Evolutionary conservation across 2,329 filamentous ascomycete genomes (phyloP).

Genomic region (Stachybotrys elegans): DNA sequence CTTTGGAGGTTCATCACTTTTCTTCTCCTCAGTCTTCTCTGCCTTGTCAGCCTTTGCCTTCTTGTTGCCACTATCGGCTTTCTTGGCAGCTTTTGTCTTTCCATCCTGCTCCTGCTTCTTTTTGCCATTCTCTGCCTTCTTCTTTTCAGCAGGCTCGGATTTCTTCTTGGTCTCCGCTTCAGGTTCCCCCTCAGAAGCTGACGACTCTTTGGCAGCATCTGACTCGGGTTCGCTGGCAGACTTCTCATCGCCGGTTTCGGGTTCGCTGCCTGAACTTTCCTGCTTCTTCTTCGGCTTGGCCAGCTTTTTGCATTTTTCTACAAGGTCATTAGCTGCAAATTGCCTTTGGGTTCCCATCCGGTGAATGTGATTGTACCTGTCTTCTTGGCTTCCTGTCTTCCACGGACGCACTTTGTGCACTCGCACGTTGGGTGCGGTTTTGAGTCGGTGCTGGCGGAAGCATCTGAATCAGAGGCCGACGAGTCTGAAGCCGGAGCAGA

Average conservation of each 20-base stretch:
- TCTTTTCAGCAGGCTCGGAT: constrained; percentile 6
- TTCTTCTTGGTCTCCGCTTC: constrained; percentile 8
- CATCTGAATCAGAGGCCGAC: constrained; percentile 5
- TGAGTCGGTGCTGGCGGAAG: constrained; percentile 22
- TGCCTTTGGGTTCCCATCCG: no score
- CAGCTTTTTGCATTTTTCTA: constrained; percentile 11
- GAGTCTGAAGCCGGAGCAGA: not conserved
- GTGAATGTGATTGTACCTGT: no score
- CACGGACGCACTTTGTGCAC: constrained; percentile 18
- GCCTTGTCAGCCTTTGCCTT: not conserved
- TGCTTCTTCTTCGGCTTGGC: constrained; percentile 7
- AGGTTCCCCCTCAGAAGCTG: constrained; percentile 11
- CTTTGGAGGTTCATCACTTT: constrained; percentile 1
- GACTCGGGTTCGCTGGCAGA: not conserved
- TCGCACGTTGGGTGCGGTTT: constrained; percentile 28
- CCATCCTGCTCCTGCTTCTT: not conserved
- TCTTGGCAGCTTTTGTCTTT: not conserved
- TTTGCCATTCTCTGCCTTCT: not conserved
- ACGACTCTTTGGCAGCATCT: no score
- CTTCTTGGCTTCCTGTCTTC: constrained; percentile 11
- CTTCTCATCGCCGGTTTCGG: not conserved
- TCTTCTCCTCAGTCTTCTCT: constrained; percentile 2
- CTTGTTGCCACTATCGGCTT: constrained; percentile 7
- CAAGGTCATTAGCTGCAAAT: not conserved
- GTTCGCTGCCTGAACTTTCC: constrained; percentile 8